phyloP scores from a whole-genome alignment of 371 early-diverging fungal species.

The Syncephalastrum racemosum region DNA sequence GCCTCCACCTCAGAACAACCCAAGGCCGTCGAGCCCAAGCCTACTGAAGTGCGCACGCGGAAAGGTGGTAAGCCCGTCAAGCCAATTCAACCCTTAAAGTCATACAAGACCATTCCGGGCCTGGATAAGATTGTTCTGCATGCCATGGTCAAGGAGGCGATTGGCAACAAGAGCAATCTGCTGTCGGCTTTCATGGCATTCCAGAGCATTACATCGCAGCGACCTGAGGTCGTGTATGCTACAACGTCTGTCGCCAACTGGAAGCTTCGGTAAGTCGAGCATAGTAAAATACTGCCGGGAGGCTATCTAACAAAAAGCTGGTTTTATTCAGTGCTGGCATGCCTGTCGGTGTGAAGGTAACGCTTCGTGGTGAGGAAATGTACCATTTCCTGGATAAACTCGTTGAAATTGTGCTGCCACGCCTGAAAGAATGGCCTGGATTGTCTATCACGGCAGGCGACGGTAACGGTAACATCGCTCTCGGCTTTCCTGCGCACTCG shows the following conservation, averaged over 20 bases:
- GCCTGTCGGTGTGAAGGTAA: conserved; percentile 86
- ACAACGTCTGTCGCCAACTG: conserved; percentile 78
- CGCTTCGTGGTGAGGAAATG: conserved; percentile 83
- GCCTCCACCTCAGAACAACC: conserved; percentile 9
- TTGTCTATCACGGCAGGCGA: conserved; percentile 76
- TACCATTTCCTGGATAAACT: conserved; percentile 94
- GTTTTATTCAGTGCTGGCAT: conserved; percentile 64
- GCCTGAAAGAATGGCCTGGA: conserved; percentile 91
- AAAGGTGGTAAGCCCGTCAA: conserved; percentile 62
- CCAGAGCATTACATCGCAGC: conserved; percentile 84
- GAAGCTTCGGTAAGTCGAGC: conserved; percentile 71
- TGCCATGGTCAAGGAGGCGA: conserved; percentile 83
- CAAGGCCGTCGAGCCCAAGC: conserved; percentile 3
- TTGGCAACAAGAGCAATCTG: conserved; percentile 85
- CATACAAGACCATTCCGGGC: conserved; percentile 57
- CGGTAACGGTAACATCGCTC: conserved; percentile 79
- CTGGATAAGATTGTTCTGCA: conserved; percentile 72
- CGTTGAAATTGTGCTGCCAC: conserved; percentile 90
- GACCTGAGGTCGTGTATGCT: conserved; percentile 82
- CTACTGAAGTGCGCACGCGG: conserved; percentile 37
- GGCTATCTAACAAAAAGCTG: background rate
- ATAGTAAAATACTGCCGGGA: background rate
- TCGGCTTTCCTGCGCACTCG: conserved; percentile 83
- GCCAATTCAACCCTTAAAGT: conserved; percentile 52
- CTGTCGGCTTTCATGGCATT: conserved; percentile 90